Evolutionary conservation across 306 rosid species (phyloP).

Genomic region (Medicago arabica): DNA sequence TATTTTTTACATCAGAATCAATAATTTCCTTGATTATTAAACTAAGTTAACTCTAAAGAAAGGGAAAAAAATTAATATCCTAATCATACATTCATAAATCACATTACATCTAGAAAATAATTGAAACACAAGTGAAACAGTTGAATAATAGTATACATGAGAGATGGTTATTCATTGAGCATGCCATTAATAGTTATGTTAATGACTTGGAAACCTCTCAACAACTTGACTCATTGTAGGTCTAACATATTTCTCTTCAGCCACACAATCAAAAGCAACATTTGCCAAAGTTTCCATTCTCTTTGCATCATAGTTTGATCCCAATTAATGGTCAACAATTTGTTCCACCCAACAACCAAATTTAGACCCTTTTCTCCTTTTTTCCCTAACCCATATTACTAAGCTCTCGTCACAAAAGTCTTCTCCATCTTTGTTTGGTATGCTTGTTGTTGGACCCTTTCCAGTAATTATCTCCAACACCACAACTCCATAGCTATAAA

Average conservation of each 20-base stretch:
- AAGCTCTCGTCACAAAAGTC: slow-evolving; percentile 4
- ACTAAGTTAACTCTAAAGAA: too few species aligned
- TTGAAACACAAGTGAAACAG: too few species aligned
- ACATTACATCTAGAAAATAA: too few species aligned
- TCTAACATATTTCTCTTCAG: slow-evolving; percentile 26
- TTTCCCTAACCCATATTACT: slow-evolving; percentile 39
- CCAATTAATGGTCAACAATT: slow-evolving; percentile 26
- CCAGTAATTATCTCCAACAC: slow-evolving; percentile 29
- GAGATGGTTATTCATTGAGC: background rate
- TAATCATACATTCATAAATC: too few species aligned
- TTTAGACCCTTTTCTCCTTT: slow-evolving; percentile 8
- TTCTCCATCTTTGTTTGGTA: background rate
- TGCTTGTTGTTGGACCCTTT: slow-evolving; percentile 26
- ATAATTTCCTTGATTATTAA: too few species aligned
- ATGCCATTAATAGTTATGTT: background rate
- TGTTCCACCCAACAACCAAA: slow-evolving; percentile 39
- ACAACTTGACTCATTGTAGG: slow-evolving; percentile 39
- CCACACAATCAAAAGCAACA: slow-evolving; percentile 41
- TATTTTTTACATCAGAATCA: too few species aligned
- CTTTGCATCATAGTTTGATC: slow-evolving; percentile 12
- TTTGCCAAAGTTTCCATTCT: slow-evolving; percentile 22
- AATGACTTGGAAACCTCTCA: slow-evolving; percentile 29
- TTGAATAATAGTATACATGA: too few species aligned
- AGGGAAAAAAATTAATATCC: too few species aligned
- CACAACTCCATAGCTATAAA: slow-evolving; percentile 32